Conservation (phyloP, 805 yeast genomes). For the Saccharomycopsis synnaedendra region DNA sequence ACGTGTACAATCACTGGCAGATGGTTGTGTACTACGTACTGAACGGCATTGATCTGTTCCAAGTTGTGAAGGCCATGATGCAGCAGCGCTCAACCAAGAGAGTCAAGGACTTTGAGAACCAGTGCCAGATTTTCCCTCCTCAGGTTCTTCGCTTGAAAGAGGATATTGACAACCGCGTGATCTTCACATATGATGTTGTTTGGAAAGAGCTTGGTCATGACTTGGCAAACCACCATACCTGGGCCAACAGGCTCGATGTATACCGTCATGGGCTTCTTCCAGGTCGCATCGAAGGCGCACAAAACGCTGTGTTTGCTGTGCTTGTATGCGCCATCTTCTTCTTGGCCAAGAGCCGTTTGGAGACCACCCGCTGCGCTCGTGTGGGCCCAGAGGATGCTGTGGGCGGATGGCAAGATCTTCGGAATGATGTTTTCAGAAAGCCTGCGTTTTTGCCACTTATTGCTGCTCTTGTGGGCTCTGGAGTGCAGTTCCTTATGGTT, state of each 20-base stretch:
- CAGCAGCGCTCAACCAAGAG: constrained; percentile 20
- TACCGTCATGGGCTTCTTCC: constrained; percentile 21
- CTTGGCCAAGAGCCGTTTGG: not conserved
- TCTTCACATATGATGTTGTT: constrained; percentile 20
- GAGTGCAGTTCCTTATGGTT: constrained; percentile 2
- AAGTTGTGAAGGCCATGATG: constrained; percentile 20
- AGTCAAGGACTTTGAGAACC: constrained; percentile 18
- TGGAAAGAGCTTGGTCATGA: constrained; percentile 20
- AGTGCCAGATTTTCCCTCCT: constrained; percentile 20
- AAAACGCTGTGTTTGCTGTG: constrained; percentile 15
- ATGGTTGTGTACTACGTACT: constrained; percentile 20
- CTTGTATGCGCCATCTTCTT: constrained; percentile 1
- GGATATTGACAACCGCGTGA: constrained; percentile 20
- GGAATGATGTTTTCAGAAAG: constrained; percentile 9
- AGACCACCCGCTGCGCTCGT: not conserved
- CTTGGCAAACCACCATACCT: constrained; percentile 7
- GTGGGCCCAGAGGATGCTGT: not conserved
- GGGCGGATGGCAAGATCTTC: constrained; percentile 5
- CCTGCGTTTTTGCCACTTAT: constrained; percentile 4
- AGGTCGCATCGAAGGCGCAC: constrained; percentile 16
- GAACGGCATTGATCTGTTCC: constrained; percentile 14
- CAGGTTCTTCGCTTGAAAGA: constrained; percentile 19
- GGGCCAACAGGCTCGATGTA: constrained; percentile 16
- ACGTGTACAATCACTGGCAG: constrained; percentile 23
- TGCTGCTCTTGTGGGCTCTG: constrained; percentile 10